Evolutionary conservation across 2,329 filamentous ascomycete species (phyloP), one percentile per base, ranked within the genome.

Genomic region (Alternaria sp.): DNA sequence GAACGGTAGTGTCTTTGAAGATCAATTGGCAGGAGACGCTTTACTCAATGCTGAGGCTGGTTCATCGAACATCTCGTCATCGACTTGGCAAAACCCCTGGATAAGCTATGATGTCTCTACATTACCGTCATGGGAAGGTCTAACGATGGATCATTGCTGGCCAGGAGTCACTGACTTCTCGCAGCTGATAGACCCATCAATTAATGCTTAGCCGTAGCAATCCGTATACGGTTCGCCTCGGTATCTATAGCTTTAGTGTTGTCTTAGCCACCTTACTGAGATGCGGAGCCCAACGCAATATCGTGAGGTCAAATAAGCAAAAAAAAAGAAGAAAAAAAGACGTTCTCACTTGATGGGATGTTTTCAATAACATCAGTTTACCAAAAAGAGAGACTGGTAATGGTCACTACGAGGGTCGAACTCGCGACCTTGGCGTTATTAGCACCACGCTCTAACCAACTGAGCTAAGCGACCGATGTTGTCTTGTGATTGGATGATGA

Each of bases 361-460:
- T 25, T 7, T 7, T 25, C 22, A 25, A 25, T 25, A 2, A 25
- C 5, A 25, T 6, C 22, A 7, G 2, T 25, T 25, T 30, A 11
- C 28, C 28, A 48, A 55, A 55, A 48, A 28, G 8, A 46, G n/a
- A 11, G 7, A 12, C 22, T 54, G 20, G 6, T 34, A 16, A 22
- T 57, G 55, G 55, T 57, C 55, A 57, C 55, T 57, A 57, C 48
- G 55, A 52, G 55, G 46, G 55, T 57, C 55, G 55, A 57, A 57
- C 55, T 52, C 55, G 46, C 55, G 55, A 57, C 55, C 55, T 57
- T 57, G 55, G 55, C 55, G 55, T 57, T 57, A 57, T 57, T 57
- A 57, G 55, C 55, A 57, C 55, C 55, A 57, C 55, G 55, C 55
- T 57, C 55, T 57, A 57, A 57, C 55, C 55, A 57, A 57, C 55